Evolutionary conservation across 1,284 basidiomycete genomes (phyloP).

Genomic region (Boletellus dicymbophilus): DNA sequence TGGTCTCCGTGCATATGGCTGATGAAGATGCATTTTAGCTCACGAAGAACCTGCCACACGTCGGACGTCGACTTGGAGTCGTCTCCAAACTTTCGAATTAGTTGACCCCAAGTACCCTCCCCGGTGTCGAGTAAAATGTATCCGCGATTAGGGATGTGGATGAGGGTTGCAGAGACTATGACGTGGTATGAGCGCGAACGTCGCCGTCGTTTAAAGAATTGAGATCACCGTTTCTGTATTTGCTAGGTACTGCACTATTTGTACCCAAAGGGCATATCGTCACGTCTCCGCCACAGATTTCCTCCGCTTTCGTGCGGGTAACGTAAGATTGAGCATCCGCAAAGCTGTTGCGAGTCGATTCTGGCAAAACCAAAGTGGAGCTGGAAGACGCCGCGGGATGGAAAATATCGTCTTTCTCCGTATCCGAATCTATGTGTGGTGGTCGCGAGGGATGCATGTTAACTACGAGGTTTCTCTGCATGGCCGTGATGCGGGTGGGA

Average conservation of each 20-base stretch:
- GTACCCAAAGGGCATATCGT: conserved; percentile 84
- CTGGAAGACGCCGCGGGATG: conserved; percentile 40
- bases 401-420: conserved; percentile 47
- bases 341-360: conserved; percentile 38
- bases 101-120: conserved; percentile 91
- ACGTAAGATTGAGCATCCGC: conserved; percentile 33
- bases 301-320: conserved; percentile 11
- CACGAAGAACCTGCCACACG: conserved; percentile 64
- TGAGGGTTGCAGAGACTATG: conserved; percentile 74
- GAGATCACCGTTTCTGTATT: conserved; percentile 77
- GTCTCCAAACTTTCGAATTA: conserved; percentile 79
- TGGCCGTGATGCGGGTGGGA: conserved; percentile 44
- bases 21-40: conserved; percentile 81
- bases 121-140: conserved; percentile 87
- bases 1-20: conserved; percentile 95
- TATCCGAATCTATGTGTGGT: conserved; percentile 37
- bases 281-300: conserved; percentile 61
- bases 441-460: conserved; percentile 48
- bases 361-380: conserved; percentile 36
- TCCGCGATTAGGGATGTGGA: conserved; percentile 69
- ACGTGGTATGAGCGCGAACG: not conserved
- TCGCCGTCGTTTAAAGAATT: not conserved
- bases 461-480: conserved; percentile 37
- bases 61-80: conserved; percentile 40
- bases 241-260: conserved; percentile 83